Evolutionary conservation across 1,284 basidiomycete genomes (phyloP), one percentile per base, ranked within the genome.

Genomic region (Leccinum pseudoinsigne): DNA sequence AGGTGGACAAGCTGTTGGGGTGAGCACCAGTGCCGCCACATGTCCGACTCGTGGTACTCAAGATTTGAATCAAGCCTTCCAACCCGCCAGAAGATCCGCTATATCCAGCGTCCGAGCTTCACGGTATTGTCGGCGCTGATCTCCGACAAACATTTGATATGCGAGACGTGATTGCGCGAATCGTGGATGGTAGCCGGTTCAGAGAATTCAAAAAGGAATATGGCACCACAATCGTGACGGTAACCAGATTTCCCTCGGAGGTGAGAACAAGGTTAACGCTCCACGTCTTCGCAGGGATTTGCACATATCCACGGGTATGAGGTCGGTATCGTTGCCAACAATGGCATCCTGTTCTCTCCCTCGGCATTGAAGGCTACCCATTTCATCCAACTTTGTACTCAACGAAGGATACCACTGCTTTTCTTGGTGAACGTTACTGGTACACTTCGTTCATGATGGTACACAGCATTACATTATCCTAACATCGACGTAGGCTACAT

Each of bases 181-280:
- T 96, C 55, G 94, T 96, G 4, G 95, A 98, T 69, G 95, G 94
- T 3, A 95, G 92, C 72, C 86, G 88, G 62, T 96, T 98, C 76
- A 84, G 94, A 67, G 95, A 97, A 77, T 98, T 97, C 82, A 98
- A 98, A 82, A 92, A 91, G 75, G 94, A 95, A 72, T 97, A 97
- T 73, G 95, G 94, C 14, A 80, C 89, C 57, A 97, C 94, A 1
- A 88, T 98, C 62, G 86, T 97, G 60, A 97, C 95, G 7, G 94
- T 92, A 69, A 67, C 84, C 3, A 9, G 2, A 47, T 62, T 62
- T 62, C 59, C 14, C 10, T 50, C 55, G 56, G 31, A 47, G 58
- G 62, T 54, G 57, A 21, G 47, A 11, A 47, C 26, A 3, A 58
- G 21, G 47, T 34, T 74, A 10, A 66, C 40, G 16, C 42, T 55